A percentile compares a stretch with the other conserved stretches of the same genome.
Conservation (phyloP, 2,329 filamentous ascomycete genomes). For the Kalaharituber pfeilii region DNA sequence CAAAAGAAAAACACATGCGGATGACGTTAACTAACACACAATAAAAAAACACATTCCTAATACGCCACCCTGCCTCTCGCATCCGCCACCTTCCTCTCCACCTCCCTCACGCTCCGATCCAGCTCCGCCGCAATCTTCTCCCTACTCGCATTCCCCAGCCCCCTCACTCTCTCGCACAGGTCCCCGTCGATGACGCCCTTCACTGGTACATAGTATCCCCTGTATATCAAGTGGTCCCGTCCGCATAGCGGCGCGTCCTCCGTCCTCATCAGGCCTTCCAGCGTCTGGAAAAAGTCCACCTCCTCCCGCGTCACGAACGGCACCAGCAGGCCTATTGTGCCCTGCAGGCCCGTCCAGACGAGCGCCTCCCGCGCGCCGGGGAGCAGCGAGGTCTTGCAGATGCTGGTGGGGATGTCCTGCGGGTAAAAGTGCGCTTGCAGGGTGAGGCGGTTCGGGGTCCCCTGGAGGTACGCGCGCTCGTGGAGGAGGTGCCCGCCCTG, state of each 20-base stretch:
- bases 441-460: constrained; percentile 66
- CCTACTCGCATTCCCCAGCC: constrained; percentile 76
- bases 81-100: constrained; percentile 79
- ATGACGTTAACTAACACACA: neutral
- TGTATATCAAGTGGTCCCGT: constrained; percentile 86
- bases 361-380: constrained; percentile 82
- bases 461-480: constrained; percentile 75
- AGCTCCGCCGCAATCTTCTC: constrained; percentile 86
- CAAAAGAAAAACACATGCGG: neutral
- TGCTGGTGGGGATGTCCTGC: constrained; percentile 79
- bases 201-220: constrained; percentile 87
- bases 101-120: constrained; percentile 76
- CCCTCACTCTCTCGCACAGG: constrained; percentile 76
- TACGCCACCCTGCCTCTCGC: constrained; percentile 23
- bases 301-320: constrained; percentile 85
- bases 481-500: constrained; percentile 82
- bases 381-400: constrained; percentile 76
- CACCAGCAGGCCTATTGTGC: constrained; percentile 81
- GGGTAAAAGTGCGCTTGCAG: constrained; percentile 78
- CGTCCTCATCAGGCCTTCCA: constrained; percentile 72
- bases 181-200: constrained; percentile 97
- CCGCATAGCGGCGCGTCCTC: constrained; percentile 81
- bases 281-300: constrained; percentile 89
- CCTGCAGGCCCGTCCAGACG: constrained; percentile 86
- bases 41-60: constrained; percentile 9